Evolutionary conservation across 2,329 filamentous ascomycete species (phyloP).

Genomic region (Xylariaceae sp.): DNA sequence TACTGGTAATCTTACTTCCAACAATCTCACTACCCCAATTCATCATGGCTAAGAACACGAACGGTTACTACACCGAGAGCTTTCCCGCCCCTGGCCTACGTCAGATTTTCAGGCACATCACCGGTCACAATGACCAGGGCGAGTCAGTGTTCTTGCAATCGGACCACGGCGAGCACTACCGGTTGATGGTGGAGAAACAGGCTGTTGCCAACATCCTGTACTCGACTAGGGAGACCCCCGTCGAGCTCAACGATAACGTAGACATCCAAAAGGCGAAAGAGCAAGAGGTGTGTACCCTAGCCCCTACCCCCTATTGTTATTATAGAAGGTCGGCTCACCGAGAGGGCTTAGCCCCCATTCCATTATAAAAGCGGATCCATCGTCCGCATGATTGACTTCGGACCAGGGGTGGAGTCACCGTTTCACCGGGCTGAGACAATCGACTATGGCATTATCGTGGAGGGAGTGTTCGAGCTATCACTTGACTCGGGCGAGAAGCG

Average conservation of each 20-base stretch:
- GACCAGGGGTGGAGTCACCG: slow-evolving; percentile 7
- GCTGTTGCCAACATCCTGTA: slow-evolving; percentile 36
- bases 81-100: slow-evolving; percentile 22
- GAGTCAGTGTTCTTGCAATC: slow-evolving; percentile 31
- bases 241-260: slow-evolving; percentile 27
- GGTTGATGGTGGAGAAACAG: slow-evolving; percentile 27
- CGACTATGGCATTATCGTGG: slow-evolving; percentile 26
- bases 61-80: neutral
- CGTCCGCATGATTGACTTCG: slow-evolving; percentile 28
- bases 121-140: slow-evolving; percentile 25
- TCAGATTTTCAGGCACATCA: slow-evolving; percentile 22
- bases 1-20: too few relatives aligned
- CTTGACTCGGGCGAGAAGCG: slow-evolving; percentile 27
- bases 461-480: slow-evolving; percentile 20
- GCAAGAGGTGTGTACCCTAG: slow-evolving; percentile 5
- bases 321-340: too few relatives aligned
- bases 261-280: slow-evolving; percentile 25
- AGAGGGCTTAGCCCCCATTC: slow-evolving; percentile 1
- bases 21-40: too few relatives aligned
- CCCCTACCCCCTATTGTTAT: neutral
- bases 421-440: slow-evolving; percentile 18
- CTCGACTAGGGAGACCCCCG: slow-evolving; percentile 30
- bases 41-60: neutral
- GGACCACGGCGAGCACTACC: slow-evolving; percentile 35
- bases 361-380: slow-evolving; percentile 13